phyloP scores from a whole-genome alignment of 306 rosid species.

The Inga oerstediana region DNA sequence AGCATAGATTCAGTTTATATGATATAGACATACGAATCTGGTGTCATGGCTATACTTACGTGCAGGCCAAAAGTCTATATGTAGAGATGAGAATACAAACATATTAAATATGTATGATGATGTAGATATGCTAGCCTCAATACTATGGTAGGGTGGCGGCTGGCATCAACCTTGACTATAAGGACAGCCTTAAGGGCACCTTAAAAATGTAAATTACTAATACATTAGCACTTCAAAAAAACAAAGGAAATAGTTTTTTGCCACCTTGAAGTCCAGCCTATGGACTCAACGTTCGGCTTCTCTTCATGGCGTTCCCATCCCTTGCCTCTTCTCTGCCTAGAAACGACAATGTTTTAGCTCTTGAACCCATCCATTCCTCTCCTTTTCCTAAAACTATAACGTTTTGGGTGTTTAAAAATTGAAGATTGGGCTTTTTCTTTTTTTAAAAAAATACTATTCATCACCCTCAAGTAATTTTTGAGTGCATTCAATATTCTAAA shows the following conservation, averaged over 20 bases:
- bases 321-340: no score
- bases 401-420: no score
- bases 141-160: not conserved
- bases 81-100: not conserved
- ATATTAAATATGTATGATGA: not conserved
- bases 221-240: not conserved
- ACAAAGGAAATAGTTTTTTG: not conserved
- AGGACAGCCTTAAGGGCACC: not conserved
- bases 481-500: no score
- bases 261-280: not conserved
- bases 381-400: no score
- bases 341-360: no score
- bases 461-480: no score
- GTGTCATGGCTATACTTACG: not conserved
- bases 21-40: not conserved
- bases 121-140: not conserved
- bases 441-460: no score
- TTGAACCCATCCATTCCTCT: no score
- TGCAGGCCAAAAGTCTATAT: not conserved
- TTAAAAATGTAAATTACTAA: not conserved
- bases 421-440: no score
- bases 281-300: no score
- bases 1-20: not conserved
- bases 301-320: no score
- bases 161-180: not conserved